These are phyloP conservation scores for Fistulifera solaris DNA, from an alignment of 108 stramenopile genomes.

Conservation along the genomic window DNA sequence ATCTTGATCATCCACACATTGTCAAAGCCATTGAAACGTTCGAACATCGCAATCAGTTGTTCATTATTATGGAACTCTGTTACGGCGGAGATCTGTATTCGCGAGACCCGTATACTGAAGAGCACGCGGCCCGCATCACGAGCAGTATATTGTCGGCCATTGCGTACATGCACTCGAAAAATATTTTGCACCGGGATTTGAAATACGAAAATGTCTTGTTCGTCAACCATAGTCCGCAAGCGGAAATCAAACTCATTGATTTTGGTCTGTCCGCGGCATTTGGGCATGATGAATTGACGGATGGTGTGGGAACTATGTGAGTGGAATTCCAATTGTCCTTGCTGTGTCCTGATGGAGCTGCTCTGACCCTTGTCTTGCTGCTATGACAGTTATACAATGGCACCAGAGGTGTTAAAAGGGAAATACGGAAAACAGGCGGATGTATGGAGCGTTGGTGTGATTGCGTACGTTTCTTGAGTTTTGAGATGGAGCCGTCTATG, in stretches of 20 bases:
- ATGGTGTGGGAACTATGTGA: slow-evolving; percentile 68
- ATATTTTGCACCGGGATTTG: slow-evolving; percentile 83
- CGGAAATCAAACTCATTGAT: slow-evolving; percentile 78
- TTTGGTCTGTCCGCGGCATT: slow-evolving; percentile 49
- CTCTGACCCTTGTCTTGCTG: background rate
- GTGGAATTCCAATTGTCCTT: background rate
- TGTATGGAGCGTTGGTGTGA: slow-evolving; percentile 73
- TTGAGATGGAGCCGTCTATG: too few species aligned
- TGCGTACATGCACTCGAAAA: slow-evolving; percentile 69
- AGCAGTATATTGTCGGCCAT: slow-evolving; percentile 40
- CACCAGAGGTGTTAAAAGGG: slow-evolving; percentile 74
- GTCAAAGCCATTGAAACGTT: slow-evolving; percentile 74
- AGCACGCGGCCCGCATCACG: slow-evolving; percentile 43
- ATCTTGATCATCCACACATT: slow-evolving; percentile 88
- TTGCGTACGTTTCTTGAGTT: slow-evolving; percentile 84
- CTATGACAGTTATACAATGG: slow-evolving; percentile 55
- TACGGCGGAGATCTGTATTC: slow-evolving; percentile 82
- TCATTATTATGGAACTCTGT: slow-evolving; percentile 46
- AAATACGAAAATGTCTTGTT: slow-evolving; percentile 36
- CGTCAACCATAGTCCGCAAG: slow-evolving; percentile 21
- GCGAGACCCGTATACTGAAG: slow-evolving; percentile 76
- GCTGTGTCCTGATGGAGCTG: background rate
- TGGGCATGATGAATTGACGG: slow-evolving; percentile 7
- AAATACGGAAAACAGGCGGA: slow-evolving; percentile 67
- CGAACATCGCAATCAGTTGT: slow-evolving; percentile 33